phyloP scores from a whole-genome alignment of 2,329 filamentous ascomycete genomes.

The Penicillium sp. region DNA sequence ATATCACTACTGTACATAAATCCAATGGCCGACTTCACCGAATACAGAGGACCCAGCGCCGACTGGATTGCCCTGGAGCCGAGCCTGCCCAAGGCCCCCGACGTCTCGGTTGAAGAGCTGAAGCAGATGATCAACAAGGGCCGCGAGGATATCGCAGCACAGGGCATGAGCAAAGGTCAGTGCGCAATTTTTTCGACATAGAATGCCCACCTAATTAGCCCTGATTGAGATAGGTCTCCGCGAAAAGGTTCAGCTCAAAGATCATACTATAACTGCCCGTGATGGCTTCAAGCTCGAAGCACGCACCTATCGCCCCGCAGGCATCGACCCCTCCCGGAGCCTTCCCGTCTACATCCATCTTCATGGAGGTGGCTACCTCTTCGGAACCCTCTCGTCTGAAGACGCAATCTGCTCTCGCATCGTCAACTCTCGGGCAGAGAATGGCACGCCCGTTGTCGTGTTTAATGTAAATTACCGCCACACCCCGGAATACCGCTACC shows the following conservation, averaged over 20 bases:
- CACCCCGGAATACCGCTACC: constrained; percentile 55
- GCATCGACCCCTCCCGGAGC: constrained; percentile 22
- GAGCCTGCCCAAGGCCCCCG: constrained; percentile 28
- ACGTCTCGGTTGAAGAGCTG: constrained; percentile 24
- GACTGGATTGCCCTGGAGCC: constrained; percentile 47
- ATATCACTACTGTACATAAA: not conserved
- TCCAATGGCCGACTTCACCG: constrained; percentile 39
- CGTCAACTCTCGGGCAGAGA: constrained; percentile 34
- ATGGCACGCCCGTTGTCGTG: constrained; percentile 40
- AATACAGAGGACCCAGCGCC: constrained; percentile 42
- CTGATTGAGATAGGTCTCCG: constrained; percentile 11
- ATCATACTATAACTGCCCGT: constrained; percentile 44
- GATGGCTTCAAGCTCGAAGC: constrained; percentile 48
- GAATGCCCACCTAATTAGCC: not conserved
- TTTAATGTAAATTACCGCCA: constrained; percentile 60
- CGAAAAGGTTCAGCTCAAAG: constrained; percentile 34
- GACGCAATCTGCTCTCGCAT: constrained; percentile 53
- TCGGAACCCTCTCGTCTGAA: constrained; percentile 55
- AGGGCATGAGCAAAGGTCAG: constrained; percentile 24
- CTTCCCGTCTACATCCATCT: constrained; percentile 54
- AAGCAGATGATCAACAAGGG: constrained; percentile 29
- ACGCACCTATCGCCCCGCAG: constrained; percentile 48
- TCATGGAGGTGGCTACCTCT: constrained; percentile 58
- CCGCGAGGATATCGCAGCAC: constrained; percentile 34
- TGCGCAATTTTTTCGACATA: no score